A percentile compares a stretch with the other conserved stretches of the same genome.
Conservation (phyloP, 2,329 filamentous ascomycete species). For the Dothistroma pini region DNA sequence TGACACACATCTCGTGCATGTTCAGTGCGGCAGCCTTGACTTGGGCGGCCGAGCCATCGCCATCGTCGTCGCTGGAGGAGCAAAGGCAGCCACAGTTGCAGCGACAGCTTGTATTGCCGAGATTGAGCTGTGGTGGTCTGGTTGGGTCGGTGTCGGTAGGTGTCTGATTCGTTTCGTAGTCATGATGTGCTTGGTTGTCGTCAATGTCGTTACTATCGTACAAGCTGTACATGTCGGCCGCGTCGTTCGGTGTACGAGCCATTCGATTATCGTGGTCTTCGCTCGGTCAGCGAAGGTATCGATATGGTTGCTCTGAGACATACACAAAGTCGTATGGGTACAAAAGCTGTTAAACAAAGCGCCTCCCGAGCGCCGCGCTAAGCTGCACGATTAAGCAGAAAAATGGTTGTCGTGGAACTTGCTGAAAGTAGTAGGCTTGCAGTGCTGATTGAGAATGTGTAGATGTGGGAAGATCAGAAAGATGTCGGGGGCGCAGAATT, state of each 20-base stretch:
- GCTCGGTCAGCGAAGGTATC: not conserved
- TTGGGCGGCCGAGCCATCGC: not conserved
- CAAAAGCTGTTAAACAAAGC: not conserved
- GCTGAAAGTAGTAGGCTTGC: not conserved
- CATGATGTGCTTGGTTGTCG: not conserved
- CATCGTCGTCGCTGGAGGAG: not conserved
- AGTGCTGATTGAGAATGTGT: not conserved
- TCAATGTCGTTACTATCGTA: not conserved
- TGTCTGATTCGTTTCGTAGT: not conserved
- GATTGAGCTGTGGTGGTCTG: constrained; percentile 8
- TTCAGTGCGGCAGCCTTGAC: not conserved
- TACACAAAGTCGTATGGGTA: not conserved
- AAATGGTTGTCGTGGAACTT: not conserved
- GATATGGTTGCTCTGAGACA: not conserved
- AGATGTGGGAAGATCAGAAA: not conserved
- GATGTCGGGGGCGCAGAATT: not conserved
- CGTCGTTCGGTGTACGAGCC: not conserved
- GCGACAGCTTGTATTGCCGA: constrained; percentile 6
- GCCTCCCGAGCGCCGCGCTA: not conserved
- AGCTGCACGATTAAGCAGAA: not conserved
- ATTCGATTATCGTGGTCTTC: not conserved
- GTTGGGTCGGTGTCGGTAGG: not conserved
- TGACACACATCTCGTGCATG: not conserved
- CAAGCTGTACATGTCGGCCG: not conserved
- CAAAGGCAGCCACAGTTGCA: constrained; percentile 8